These are phyloP conservation scores for Erigeron philadelphicus DNA, from an alignment of 140 eudicot genomes.

Conservation along the genomic window DNA sequence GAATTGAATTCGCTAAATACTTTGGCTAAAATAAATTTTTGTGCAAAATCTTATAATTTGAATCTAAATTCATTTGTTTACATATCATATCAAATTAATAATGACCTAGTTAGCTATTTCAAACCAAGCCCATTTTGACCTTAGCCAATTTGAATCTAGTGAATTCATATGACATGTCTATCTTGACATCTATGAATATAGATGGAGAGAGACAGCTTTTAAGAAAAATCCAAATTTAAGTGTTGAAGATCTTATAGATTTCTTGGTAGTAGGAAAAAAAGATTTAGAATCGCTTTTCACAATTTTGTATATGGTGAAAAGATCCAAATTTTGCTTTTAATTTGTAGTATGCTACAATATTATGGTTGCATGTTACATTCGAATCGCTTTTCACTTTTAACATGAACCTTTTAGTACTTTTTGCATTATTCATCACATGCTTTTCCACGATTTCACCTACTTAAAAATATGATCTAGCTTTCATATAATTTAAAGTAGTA, in stretches of 20 bases:
- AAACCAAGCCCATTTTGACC: too few relatives aligned
- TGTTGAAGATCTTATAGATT: constrained; percentile 31
- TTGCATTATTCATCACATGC: constrained; percentile 51
- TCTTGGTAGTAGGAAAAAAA: constrained; percentile 28
- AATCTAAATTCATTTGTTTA: too few relatives aligned
- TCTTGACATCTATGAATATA: background rate
- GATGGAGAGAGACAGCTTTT: background rate
- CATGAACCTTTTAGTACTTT: constrained; percentile 38
- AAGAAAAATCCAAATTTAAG: constrained; percentile 18
- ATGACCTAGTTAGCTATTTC: too few relatives aligned
- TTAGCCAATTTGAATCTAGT: too few relatives aligned
- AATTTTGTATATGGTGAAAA: constrained; percentile 10
- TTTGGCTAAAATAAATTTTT: too few relatives aligned
- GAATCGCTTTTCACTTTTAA: constrained; percentile 36
- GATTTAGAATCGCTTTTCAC: background rate
- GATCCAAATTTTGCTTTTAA: constrained; percentile 27
- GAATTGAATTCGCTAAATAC: too few relatives aligned
- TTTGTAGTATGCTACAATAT: constrained; percentile 25
- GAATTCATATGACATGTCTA: background rate
- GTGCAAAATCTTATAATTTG: too few relatives aligned
- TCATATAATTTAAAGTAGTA: too few relatives aligned
- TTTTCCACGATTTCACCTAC: constrained; percentile 20
- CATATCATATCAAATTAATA: too few relatives aligned
- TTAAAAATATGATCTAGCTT: too few relatives aligned
- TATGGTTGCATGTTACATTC: constrained; percentile 44